phyloP scores from a whole-genome alignment of 495 filamentous ascomycete genomes.

The Aspergillus mulundensis region DNA sequence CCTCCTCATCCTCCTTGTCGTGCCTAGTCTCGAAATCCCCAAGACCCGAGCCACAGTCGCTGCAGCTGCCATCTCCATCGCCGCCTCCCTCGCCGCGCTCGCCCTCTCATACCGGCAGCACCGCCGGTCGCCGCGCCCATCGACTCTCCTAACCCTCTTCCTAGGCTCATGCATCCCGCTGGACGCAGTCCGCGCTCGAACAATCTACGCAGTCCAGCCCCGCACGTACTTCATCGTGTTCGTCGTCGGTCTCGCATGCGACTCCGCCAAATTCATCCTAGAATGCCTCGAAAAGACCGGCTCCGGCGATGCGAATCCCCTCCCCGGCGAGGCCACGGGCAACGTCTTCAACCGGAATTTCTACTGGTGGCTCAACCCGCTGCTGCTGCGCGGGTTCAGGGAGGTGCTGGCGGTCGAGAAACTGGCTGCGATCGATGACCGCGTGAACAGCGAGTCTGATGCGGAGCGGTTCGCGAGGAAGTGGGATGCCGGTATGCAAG shows the following conservation, averaged over 20 bases:
- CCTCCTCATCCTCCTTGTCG: no score
- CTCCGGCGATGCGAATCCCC: background rate
- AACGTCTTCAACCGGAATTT: background rate
- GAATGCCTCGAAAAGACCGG: no score
- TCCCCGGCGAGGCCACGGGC: background rate
- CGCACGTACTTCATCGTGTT: no score
- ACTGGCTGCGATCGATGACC: background rate
- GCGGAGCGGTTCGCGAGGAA: no score
- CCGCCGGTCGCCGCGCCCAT: background rate
- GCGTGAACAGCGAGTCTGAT: no score
- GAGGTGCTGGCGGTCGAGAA: constrained; percentile 5
- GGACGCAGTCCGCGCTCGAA: background rate
- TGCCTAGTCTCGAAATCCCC: no score
- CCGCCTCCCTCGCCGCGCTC: no score
- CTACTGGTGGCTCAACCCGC: constrained; percentile 13
- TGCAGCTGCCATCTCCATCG: no score
- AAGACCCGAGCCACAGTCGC: no score
- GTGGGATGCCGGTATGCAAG: no score
- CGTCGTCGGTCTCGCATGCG: no score
- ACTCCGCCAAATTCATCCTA: background rate
- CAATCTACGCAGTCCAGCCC: background rate
- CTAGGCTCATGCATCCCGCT: no score
- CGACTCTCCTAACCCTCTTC: background rate
- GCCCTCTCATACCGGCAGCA: background rate
- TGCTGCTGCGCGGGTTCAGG: constrained; percentile 5